phyloP scores from a whole-genome alignment of 2,329 filamentous ascomycete species.

The Aschersonia sp. region DNA sequence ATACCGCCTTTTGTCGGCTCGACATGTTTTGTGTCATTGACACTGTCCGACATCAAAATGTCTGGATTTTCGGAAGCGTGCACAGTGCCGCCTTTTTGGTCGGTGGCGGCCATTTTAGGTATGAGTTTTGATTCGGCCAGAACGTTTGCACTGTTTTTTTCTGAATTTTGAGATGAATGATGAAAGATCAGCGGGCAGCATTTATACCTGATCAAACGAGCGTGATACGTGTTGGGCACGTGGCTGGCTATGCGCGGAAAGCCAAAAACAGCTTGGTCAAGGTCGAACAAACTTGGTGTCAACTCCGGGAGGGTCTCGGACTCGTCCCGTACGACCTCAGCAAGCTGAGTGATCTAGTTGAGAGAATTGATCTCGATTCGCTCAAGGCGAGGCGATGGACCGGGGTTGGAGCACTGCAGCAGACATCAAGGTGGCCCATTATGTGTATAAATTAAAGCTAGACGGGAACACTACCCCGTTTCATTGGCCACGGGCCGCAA shows the following conservation, averaged over 20 bases:
- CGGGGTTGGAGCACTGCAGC: background rate
- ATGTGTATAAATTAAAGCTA: slow-evolving; percentile 1
- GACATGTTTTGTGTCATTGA: background rate
- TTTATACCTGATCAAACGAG: background rate
- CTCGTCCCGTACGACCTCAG: too few species aligned
- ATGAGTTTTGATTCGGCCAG: too few species aligned
- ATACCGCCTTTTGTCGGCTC: background rate
- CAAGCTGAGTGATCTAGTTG: too few species aligned
- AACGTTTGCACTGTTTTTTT: too few species aligned
- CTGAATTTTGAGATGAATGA: too few species aligned
- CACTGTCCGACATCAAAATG: background rate
- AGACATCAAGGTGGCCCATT: slow-evolving; percentile 1
- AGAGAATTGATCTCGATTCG: too few species aligned
- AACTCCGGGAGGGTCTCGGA: too few species aligned
- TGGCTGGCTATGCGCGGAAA: background rate
- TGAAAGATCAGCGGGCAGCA: background rate
- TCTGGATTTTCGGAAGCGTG: background rate
- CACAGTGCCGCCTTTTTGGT: background rate
- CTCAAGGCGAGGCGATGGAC: background rate
- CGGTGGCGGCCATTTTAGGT: background rate
- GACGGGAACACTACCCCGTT: background rate
- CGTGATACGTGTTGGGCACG: background rate
- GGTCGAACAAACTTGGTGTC: background rate
- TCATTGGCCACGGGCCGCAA: background rate
- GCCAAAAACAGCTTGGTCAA: background rate